phyloP scores from a whole-genome alignment of 2,329 filamentous ascomycete species.

The Mycosphaerella sp. region DNA sequence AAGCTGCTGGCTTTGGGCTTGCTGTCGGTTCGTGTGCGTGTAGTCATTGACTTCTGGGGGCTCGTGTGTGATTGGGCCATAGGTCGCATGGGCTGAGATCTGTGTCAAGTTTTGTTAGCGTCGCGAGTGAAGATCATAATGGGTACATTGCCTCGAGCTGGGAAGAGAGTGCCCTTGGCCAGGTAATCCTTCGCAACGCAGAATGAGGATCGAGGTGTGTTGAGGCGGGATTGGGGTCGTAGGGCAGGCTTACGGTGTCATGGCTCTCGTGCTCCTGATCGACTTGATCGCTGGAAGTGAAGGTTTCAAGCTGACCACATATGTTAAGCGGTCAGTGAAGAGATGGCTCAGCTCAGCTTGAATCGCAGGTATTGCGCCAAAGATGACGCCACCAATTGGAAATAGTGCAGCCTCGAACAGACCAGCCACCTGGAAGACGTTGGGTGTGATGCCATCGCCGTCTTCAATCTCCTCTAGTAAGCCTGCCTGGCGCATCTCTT shows the following conservation, averaged over 20 bases:
- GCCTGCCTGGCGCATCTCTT: slow-evolving; percentile 60
- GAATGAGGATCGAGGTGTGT: not conserved
- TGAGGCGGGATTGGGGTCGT: not conserved
- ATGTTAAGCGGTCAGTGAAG: slow-evolving; percentile 62
- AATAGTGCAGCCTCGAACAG: slow-evolving; percentile 62
- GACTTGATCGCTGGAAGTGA: slow-evolving; percentile 19
- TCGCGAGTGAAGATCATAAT: not conserved
- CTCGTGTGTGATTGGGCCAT: not conserved
- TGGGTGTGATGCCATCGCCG: slow-evolving; percentile 24
- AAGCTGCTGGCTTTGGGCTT: slow-evolving; percentile 10
- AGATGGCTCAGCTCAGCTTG: slow-evolving; percentile 65
- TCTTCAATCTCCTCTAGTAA: slow-evolving; percentile 54
- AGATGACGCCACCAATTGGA: slow-evolving; percentile 61
- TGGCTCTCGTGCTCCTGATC: slow-evolving; percentile 16
- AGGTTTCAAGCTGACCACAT: slow-evolving; percentile 65
- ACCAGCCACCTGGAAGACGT: slow-evolving; percentile 30
- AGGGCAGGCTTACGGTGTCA: slow-evolving; percentile 18
- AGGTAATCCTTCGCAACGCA: slow-evolving; percentile 6
- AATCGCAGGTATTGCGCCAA: slow-evolving; percentile 59
- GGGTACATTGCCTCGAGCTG: not conserved
- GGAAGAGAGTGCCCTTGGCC: not conserved
- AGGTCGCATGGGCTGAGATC: slow-evolving; percentile 4
- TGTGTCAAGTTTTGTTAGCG: slow-evolving; percentile 8
- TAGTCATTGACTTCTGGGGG: slow-evolving; percentile 1
- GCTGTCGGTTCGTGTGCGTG: slow-evolving; percentile 1